These are phyloP conservation scores for Neostapfia colusana DNA, from an alignment of 176 grass and related monocot genomes.

Conservation along the genomic window DNA sequence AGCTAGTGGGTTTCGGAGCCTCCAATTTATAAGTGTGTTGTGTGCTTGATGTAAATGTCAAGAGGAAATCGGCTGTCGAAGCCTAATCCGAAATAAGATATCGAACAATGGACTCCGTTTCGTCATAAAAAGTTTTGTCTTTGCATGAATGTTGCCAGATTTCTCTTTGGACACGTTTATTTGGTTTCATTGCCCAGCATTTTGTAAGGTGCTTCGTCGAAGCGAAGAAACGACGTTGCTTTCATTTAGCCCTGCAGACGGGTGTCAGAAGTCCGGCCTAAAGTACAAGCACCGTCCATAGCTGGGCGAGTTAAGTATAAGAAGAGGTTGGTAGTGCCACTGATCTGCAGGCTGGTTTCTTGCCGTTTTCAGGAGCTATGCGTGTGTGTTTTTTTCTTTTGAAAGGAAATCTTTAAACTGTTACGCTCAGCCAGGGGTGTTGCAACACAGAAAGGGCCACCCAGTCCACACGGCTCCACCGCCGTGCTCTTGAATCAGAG, in stretches of 20 bases:
- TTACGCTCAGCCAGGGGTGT: no score
- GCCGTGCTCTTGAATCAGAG: neutral
- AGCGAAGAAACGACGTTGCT: neutral
- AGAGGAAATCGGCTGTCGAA: constrained; percentile 31
- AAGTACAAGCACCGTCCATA: neutral
- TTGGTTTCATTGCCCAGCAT: neutral
- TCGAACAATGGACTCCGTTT: constrained; percentile 20
- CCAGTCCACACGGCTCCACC: neutral
- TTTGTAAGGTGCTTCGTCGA: neutral
- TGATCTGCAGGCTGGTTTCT: neutral
- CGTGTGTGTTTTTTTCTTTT: no score
- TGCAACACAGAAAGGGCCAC: no score
- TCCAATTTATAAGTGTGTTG: constrained; percentile 11
- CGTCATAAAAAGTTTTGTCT: neutral
- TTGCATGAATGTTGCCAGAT: neutral
- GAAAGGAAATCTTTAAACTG: no score
- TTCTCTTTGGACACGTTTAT: no score
- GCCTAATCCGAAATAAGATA: constrained; percentile 45
- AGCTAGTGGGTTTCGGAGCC: constrained; percentile 21
- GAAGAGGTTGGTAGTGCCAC: neutral
- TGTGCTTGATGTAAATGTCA: constrained; percentile 45
- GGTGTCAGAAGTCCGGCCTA: neutral
- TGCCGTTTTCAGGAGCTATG: neutral
- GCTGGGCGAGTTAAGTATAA: no score
- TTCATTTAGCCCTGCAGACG: neutral